Evolutionary conservation across 2,329 filamentous ascomycete species (phyloP), one percentile per base, ranked within the genome.

Genomic region (Fusarium cyanostomum): DNA sequence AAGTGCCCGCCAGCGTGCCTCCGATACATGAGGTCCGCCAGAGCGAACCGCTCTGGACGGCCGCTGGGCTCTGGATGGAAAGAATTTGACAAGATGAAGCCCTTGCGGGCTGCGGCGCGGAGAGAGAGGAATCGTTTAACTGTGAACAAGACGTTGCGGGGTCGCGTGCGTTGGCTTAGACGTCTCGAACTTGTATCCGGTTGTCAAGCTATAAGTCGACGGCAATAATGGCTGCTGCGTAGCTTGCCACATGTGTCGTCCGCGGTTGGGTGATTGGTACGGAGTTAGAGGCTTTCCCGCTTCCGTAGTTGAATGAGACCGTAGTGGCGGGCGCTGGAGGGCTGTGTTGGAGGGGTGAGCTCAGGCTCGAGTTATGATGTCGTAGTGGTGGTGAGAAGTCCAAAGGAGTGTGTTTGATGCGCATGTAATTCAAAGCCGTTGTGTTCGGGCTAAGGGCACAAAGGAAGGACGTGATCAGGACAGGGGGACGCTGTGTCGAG

Each of bases 21-120:
- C 82, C 85, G 79, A 85, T 85, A 79, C 87, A 90, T 90, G 84
- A 86, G 86, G 86, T 84, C 86, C 86, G 87, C 88, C 88, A 90
- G 88, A 90, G 87, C 88, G 84, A 84, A 80, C 81, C 87, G 87
- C 88, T 86, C 88, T 88, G 86, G 86, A 88, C 87, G 87, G 84
- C 83, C 84, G 84, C 86, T 82, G 85, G 82, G 78, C 77, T 83
- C 81, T 85, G 84, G 74, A 86, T 81, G 75, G 84, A 83, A 78
- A 85, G 79, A 82, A 85, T 85, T 81, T 80, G 81, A 75, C 78
- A 74, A 73, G 76, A 74, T 71, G 77, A 78, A 78, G 82, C 83
- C 84, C 82, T 82, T 77, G 74, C 77, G 81, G 84, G 82, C 82
- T 82, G 77, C 75, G 74, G 76, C 74, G 75, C 74, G 55, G 65